These are phyloP conservation scores for Petunia secreta DNA, from an alignment of 257 asterid genomes.

Conservation along the genomic window DNA sequence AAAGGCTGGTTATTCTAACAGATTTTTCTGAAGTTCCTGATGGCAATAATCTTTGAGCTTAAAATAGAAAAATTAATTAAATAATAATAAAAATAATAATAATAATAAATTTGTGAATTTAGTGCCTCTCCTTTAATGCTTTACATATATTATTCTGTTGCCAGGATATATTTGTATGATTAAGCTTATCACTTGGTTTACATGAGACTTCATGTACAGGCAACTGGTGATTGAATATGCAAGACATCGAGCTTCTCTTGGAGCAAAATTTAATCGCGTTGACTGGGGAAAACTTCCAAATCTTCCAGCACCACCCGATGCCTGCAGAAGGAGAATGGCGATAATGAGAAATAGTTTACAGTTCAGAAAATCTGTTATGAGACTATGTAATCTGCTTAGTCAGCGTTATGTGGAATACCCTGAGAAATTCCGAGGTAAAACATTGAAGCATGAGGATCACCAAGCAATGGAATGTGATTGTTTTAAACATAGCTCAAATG, in stretches of 20 bases:
- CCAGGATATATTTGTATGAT: slow-evolving; percentile 17
- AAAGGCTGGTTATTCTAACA: slow-evolving; percentile 34
- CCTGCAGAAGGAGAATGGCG: slow-evolving; percentile 92
- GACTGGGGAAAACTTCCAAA: slow-evolving; percentile 71
- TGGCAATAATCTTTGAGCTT: neutral
- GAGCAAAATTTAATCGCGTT: slow-evolving; percentile 75
- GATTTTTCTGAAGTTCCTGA: slow-evolving; percentile 25
- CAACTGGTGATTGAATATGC: slow-evolving; percentile 80
- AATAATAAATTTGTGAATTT: neutral
- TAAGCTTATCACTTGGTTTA: slow-evolving; percentile 14
- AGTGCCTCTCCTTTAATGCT: neutral
- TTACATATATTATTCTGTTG: neutral
- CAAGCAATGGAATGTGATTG: slow-evolving; percentile 40
- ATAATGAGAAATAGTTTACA: slow-evolving; percentile 48
- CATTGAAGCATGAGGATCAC: slow-evolving; percentile 43
- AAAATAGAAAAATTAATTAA: too few species aligned
- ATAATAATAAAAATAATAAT: too few species aligned
- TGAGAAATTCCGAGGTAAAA: slow-evolving; percentile 54
- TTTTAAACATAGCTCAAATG: slow-evolving; percentile 24
- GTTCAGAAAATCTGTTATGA: slow-evolving; percentile 73
- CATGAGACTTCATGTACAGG: slow-evolving; percentile 43
- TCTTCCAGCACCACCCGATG: slow-evolving; percentile 83
- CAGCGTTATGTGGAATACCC: slow-evolving; percentile 66
- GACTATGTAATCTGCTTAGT: slow-evolving; percentile 69
- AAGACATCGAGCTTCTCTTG: slow-evolving; percentile 78